Conservation (phyloP, 1,284 basidiomycete genomes). For the Ceratobasidium theobromae region DNA sequence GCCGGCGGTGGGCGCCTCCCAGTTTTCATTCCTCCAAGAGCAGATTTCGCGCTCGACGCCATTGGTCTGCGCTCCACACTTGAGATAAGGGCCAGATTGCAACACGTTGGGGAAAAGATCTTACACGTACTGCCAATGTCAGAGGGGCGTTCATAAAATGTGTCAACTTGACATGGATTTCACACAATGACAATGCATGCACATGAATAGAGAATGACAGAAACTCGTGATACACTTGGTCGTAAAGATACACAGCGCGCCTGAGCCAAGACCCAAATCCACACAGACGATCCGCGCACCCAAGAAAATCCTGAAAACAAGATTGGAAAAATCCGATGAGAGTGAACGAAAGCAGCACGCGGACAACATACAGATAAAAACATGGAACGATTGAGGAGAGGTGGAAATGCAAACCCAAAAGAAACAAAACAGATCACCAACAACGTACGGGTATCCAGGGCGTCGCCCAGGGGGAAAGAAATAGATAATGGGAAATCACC, state of each 20-base stretch:
- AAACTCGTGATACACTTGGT: background rate
- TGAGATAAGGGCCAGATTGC: no score
- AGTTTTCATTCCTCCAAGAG: no score
- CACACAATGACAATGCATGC: background rate
- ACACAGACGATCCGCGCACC: conserved; percentile 29
- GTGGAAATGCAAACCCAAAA: background rate
- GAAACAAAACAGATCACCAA: background rate
- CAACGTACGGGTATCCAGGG: conserved; percentile 4
- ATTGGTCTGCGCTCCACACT: no score
- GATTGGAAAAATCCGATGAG: background rate
- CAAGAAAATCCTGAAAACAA: no score
- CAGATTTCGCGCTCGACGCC: no score
- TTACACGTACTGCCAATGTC: no score
- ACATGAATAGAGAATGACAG: background rate
- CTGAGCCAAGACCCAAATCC: conserved; percentile 6
- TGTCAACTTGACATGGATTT: background rate
- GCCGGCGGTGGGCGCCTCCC: no score
- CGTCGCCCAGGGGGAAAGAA: background rate
- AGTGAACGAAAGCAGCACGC: background rate
- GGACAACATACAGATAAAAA: background rate
- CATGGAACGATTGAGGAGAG: background rate
- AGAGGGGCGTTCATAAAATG: no score
- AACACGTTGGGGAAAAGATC: no score
- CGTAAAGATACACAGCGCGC: conserved; percentile 23
- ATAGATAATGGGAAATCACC: background rate